Base-by-base conservation (phyloP, 1,139 yeast species). In the Magnusiomyces fungicola region DNA sequence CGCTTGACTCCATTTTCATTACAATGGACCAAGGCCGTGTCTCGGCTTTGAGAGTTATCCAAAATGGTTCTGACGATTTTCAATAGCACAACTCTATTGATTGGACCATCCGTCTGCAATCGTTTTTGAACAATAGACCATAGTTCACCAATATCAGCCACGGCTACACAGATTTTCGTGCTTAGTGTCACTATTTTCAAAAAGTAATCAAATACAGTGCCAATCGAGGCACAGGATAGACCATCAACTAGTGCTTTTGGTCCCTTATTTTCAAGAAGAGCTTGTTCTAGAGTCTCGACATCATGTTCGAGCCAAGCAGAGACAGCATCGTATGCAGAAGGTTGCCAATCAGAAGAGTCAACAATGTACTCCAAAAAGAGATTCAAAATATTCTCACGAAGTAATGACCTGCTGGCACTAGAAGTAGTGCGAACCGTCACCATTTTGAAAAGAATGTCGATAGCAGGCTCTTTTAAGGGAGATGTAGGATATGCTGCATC, bases 321-420 rank as follows among this genome's bases (percentile, higher is more conserved):
- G 30, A 41, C 30, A 14, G 34, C 44, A 19, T 41, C 44, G 21
- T 29, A 41, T 19, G 44, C 44, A 3, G 44, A 29, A n/a, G 44
- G 27, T 18, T 41, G 44, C 36, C 36, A 29, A n/a, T 12, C 36
- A 4, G 44, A 29, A 29, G 33, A 19, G 24, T 30, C 36, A 6
- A 18, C 36, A 10, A 24, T 23, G 18, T 29, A 30, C 5, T 29
- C 24, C 24, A 41, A 23, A 30, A 41, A 41, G 6, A 41, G n/a
- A 3, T 41, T 25, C 18, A 41, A 30, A 19, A 30, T 23, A 9
- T 37, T 37, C 16, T 41, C 44, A 3, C 24, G 36, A 18, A 41
- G 21, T 16, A 41, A 18, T 2, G 25, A 14, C 6, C 18, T 30
- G 5, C 44, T 12, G 10, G 23, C 29, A 38, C 19, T 23, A 29